Percentiles rank a stretch among this genome's conserved stretches.
These are phyloP conservation scores for Fusarium palustre DNA, from an alignment of 2,329 filamentous ascomycete species.

Conservation along the genomic window DNA sequence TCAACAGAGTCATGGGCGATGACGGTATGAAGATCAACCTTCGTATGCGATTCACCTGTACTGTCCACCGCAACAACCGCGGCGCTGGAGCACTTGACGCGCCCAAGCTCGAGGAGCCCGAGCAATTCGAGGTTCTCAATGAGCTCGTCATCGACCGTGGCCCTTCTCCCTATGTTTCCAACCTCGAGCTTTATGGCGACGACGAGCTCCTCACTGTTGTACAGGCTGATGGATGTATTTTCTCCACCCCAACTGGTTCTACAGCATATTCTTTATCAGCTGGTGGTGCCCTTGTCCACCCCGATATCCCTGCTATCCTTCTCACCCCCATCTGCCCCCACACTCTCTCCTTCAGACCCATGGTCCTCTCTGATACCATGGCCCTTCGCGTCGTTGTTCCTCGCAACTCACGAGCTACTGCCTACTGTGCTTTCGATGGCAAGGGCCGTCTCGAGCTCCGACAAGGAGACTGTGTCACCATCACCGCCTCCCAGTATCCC, in stretches of 20 bases:
- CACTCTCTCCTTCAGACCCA: slow-evolving; percentile 94
- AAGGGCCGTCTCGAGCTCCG: slow-evolving; percentile 94
- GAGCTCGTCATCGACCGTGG: slow-evolving; percentile 98
- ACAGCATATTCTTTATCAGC: slow-evolving; percentile 97
- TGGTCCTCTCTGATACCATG: slow-evolving; percentile 97
- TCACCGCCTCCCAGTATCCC: slow-evolving; percentile 94
- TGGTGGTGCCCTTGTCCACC: slow-evolving; percentile 94
- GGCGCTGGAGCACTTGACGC: slow-evolving; percentile 53
- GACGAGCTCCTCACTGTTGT: slow-evolving; percentile 95
- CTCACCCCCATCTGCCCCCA: slow-evolving; percentile 98
- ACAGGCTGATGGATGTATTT: slow-evolving; percentile 97
- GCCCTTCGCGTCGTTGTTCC: slow-evolving; percentile 90
- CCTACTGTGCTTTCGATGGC: slow-evolving; percentile 97
- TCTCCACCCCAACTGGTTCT: slow-evolving; percentile 93
- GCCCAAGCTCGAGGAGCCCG: slow-evolving; percentile 82
- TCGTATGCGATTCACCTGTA: slow-evolving; percentile 99
- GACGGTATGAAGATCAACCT: slow-evolving; percentile 97
- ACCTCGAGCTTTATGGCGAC: slow-evolving; percentile 95
- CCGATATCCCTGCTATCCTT: slow-evolving; percentile 95
- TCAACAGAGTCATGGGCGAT: slow-evolving; percentile 92
- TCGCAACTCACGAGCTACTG: slow-evolving; percentile 85
- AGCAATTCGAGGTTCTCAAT: slow-evolving; percentile 98
- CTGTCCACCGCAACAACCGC: slow-evolving; percentile 81
- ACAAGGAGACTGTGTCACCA: slow-evolving; percentile 94
- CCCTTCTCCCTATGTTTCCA: slow-evolving; percentile 95